Conservation (phyloP, 768 basidiomycete genomes). For the Leccinum rimulosum region DNA sequence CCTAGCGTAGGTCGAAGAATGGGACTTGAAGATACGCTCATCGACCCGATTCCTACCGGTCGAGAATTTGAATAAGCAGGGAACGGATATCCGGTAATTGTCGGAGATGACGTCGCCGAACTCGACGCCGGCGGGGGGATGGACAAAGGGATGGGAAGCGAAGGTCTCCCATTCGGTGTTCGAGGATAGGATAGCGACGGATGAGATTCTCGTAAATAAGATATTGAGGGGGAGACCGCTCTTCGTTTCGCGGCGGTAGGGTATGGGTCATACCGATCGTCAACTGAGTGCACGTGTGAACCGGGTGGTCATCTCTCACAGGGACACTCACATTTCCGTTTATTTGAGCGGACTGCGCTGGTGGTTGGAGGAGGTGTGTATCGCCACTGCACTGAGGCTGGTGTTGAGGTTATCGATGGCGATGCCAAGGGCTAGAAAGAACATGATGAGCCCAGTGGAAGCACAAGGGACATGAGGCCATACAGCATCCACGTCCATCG, state of each 20-base stretch:
- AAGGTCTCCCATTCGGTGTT: conserved; percentile 54
- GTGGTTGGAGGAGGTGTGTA: conserved; percentile 80
- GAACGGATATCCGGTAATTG: conserved; percentile 50
- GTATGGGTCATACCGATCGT: conserved; percentile 85
- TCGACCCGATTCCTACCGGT: conserved; percentile 39
- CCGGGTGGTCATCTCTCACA: neutral
- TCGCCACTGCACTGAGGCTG: conserved; percentile 65
- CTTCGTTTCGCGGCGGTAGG: conserved; percentile 74
- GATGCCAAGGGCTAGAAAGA: conserved; percentile 51
- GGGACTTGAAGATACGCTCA: conserved; percentile 67
- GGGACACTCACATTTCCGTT: conserved; percentile 63
- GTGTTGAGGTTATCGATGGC: conserved; percentile 56
- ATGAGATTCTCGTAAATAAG: conserved; percentile 62
- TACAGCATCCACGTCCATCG: conserved; percentile 78
- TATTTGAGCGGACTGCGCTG: conserved; percentile 74
- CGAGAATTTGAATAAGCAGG: conserved; percentile 38
- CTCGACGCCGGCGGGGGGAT: conserved; percentile 56
- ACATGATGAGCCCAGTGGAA: conserved; percentile 19
- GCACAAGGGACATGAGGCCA: conserved; percentile 26
- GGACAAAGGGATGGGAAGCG: conserved; percentile 65
- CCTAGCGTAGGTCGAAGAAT: conserved; percentile 69
- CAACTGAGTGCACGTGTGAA: conserved; percentile 45
- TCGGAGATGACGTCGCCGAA: conserved; percentile 74
- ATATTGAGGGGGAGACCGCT: conserved; percentile 78
- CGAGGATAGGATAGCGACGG: conserved; percentile 43